Conservation (phyloP, 2,329 filamentous ascomycete species). For the Paraphoma sp. region DNA sequence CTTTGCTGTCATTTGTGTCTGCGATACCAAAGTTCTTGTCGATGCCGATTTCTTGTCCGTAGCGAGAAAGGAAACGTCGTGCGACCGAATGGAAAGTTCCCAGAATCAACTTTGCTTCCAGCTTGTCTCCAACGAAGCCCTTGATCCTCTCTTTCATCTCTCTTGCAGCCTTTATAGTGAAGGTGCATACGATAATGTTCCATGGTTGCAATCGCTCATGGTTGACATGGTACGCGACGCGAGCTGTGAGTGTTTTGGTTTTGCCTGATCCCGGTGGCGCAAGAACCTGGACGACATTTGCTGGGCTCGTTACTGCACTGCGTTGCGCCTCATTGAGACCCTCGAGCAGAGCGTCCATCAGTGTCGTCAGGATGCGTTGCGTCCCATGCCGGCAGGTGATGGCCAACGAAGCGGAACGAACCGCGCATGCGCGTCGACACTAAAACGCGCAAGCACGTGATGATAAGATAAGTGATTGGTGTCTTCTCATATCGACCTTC, state of each 20-base stretch:
- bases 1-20: slow-evolving; percentile 79
- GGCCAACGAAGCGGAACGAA: neutral
- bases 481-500: no score
- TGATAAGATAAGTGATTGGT: neutral
- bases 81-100: slow-evolving; percentile 97
- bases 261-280: slow-evolving; percentile 78
- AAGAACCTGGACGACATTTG: slow-evolving; percentile 66
- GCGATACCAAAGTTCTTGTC: slow-evolving; percentile 88
- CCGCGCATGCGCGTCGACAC: no score
- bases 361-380: slow-evolving; percentile 8
- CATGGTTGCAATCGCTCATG: slow-evolving; percentile 75
- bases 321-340: slow-evolving; percentile 71
- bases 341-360: slow-evolving; percentile 63
- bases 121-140: slow-evolving; percentile 76
- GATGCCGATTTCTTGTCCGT: slow-evolving; percentile 84
- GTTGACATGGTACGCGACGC: slow-evolving; percentile 86
- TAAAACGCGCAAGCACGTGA: neutral
- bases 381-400: slow-evolving; percentile 12
- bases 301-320: slow-evolving; percentile 68
- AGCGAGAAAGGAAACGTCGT: slow-evolving; percentile 80
- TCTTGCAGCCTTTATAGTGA: slow-evolving; percentile 91
- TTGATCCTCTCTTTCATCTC: slow-evolving; percentile 94
- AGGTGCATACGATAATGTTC: slow-evolving; percentile 94
- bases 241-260: slow-evolving; percentile 91
- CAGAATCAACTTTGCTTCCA: slow-evolving; percentile 78